Percentiles rank a stretch among this genome's conserved stretches.
Evolutionary conservation across 2,329 filamentous ascomycete species (phyloP).

Genomic region (Fusarium sp.): DNA sequence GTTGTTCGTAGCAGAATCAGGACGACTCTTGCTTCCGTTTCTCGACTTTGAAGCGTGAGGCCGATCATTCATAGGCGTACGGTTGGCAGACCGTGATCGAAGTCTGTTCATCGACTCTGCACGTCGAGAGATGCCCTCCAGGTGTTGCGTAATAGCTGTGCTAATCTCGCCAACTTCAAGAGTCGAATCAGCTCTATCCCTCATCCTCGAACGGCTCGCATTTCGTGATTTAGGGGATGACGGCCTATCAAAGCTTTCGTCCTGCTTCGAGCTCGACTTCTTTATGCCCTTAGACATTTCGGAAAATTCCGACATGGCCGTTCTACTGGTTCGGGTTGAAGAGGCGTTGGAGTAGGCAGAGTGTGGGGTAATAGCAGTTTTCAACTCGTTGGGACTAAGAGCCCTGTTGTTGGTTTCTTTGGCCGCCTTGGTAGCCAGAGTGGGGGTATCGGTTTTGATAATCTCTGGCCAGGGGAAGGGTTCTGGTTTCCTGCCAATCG

Average conservation of each 20-base stretch:
- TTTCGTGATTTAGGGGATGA: constrained; percentile 53
- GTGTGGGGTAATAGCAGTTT: neutral
- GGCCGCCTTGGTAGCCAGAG: neutral
- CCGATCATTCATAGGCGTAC: too few relatives aligned
- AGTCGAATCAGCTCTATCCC: constrained; percentile 41
- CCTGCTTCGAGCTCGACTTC: neutral
- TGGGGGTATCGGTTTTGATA: neutral
- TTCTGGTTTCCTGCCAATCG: constrained; percentile 36
- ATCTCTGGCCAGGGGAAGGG: constrained; percentile 43
- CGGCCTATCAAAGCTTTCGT: constrained; percentile 33
- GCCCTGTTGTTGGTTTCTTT: neutral
- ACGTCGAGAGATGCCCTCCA: constrained; percentile 33
- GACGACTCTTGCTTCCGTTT: too few relatives aligned
- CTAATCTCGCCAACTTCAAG: constrained; percentile 2
- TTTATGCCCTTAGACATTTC: neutral
- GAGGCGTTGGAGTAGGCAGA: constrained; percentile 17
- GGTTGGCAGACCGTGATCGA: too few relatives aligned
- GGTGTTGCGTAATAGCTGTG: constrained; percentile 34
- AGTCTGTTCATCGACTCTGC: too few relatives aligned
- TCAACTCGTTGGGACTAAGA: neutral
- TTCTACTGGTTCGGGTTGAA: constrained; percentile 11
- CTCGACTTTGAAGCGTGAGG: too few relatives aligned
- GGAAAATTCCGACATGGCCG: neutral
- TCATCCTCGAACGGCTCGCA: constrained; percentile 46
- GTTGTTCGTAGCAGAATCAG: too few relatives aligned